These are phyloP conservation scores for Shiraia bambusicola DNA, from an alignment of 2,329 filamentous ascomycete genomes.

Conservation along the genomic window DNA sequence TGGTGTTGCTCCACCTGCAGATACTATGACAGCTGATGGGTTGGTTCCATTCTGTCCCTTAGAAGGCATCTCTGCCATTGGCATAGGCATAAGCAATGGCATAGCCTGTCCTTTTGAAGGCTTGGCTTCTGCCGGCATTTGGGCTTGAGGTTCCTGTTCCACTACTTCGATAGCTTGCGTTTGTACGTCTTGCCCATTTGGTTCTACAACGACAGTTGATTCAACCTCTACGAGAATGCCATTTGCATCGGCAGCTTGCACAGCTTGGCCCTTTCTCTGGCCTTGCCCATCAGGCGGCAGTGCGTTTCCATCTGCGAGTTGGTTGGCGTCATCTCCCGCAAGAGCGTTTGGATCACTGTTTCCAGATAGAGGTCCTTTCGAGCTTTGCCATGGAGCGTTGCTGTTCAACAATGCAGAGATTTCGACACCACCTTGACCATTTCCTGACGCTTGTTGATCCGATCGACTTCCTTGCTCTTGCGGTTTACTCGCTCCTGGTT, in stretches of 20 bases:
- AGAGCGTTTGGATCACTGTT: constrained; percentile 7
- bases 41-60: background rate
- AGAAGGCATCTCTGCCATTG: constrained; percentile 3
- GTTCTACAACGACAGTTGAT: constrained; percentile 9
- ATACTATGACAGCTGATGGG: constrained; percentile 12
- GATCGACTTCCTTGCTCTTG: constrained; percentile 1
- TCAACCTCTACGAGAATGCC: constrained; percentile 6
- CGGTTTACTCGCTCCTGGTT: constrained; percentile 4
- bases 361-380: background rate
- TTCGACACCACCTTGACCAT: constrained; percentile 9
- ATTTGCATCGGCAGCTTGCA: constrained; percentile 6
- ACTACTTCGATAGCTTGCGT: constrained; percentile 10
- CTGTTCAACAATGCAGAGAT: constrained; percentile 9
- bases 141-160: constrained; percentile 2
- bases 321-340: constrained; percentile 10
- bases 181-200: constrained; percentile 9
- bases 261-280: constrained; percentile 15
- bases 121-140: background rate
- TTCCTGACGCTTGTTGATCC: background rate
- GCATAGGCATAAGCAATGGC: constrained; percentile 1
- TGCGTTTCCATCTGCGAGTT: constrained; percentile 9
- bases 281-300: too few relatives aligned
- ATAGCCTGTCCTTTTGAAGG: constrained; percentile 1
- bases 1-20: constrained; percentile 16
- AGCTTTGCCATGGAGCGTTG: constrained; percentile 1